phyloP scores from a whole-genome alignment of 768 basidiomycete species.

The Termitomyces titanicus region DNA sequence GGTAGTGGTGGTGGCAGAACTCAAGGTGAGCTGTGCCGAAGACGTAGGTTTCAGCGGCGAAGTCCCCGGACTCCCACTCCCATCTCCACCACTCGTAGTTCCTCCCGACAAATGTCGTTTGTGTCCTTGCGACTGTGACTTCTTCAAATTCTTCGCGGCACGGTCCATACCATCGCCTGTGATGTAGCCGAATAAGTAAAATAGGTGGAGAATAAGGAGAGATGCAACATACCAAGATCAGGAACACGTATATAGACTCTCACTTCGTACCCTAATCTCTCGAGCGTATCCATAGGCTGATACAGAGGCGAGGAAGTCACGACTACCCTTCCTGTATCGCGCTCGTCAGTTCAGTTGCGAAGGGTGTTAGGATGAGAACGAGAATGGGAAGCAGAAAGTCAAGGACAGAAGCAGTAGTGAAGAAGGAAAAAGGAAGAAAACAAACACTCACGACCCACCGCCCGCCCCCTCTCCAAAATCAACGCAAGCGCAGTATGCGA shows the following conservation, averaged over 20 bases:
- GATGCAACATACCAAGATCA: slow-evolving; percentile 39
- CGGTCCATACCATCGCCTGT: slow-evolving; percentile 57
- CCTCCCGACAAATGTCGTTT: slow-evolving; percentile 9
- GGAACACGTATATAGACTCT: slow-evolving; percentile 69
- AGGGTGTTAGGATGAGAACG: too few relatives aligned
- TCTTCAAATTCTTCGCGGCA: slow-evolving; percentile 18
- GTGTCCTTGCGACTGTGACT: slow-evolving; percentile 10
- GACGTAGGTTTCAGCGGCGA: neutral
- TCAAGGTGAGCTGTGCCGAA: neutral
- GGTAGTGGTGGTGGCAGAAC: too few relatives aligned
- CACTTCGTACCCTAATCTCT: slow-evolving; percentile 72
- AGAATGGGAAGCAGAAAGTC: neutral
- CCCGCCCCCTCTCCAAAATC: slow-evolving; percentile 78
- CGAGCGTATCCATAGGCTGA: slow-evolving; percentile 73
- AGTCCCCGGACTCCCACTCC: neutral
- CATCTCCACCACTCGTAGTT: slow-evolving; percentile 10
- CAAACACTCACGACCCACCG: slow-evolving; percentile 49
- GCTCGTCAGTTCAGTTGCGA: neutral
- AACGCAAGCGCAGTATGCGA: slow-evolving; percentile 77
- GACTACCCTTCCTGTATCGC: slow-evolving; percentile 51
- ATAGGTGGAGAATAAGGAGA: neutral
- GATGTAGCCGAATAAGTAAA: too few relatives aligned
- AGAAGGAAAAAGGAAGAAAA: neutral
- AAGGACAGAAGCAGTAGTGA: neutral
- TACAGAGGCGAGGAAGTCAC: slow-evolving; percentile 83